These are phyloP conservation scores for Teunomyces gatunensis DNA, from an alignment of 805 yeast genomes.

Conservation along the genomic window DNA sequence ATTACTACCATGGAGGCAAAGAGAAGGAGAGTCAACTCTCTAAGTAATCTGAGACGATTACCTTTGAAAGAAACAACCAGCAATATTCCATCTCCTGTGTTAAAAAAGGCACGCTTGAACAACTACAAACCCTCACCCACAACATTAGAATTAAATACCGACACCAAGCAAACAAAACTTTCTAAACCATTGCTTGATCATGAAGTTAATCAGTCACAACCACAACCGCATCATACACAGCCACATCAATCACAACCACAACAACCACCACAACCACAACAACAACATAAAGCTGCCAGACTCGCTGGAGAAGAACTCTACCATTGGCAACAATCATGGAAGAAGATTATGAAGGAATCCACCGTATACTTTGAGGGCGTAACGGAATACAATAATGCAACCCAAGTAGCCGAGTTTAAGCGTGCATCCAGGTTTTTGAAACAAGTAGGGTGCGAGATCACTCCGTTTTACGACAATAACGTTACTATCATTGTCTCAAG, in stretches of 20 bases:
- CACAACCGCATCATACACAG: not conserved
- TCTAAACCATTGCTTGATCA: not conserved
- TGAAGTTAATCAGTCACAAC: not conserved
- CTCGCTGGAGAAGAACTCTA: slow-evolving; percentile 46
- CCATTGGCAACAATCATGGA: slow-evolving; percentile 68
- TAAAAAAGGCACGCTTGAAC: slow-evolving; percentile 25
- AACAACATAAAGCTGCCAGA: slow-evolving; percentile 12
- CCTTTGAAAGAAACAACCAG: slow-evolving; percentile 42
- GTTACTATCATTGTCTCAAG: slow-evolving; percentile 77
- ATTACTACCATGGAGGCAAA: slow-evolving; percentile 1
- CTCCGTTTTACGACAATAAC: slow-evolving; percentile 50
- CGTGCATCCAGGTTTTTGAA: slow-evolving; percentile 44
- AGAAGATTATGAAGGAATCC: slow-evolving; percentile 55
- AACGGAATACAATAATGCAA: slow-evolving; percentile 33
- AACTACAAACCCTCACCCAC: slow-evolving; percentile 9
- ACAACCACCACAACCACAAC: not conserved
- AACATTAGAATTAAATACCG: slow-evolving; percentile 1
- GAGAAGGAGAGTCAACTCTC: slow-evolving; percentile 12
- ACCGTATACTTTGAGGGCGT: slow-evolving; percentile 60
- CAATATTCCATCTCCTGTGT: slow-evolving; percentile 37
- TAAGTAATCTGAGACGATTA: slow-evolving; percentile 15
- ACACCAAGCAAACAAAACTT: not conserved
- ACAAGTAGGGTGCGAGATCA: slow-evolving; percentile 47
- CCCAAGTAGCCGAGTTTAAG: slow-evolving; percentile 37
- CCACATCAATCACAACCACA: not conserved